Evolutionary conservation across 2,329 filamentous ascomycete genomes (phyloP).

Genomic region (Raffaelea arxii): DNA sequence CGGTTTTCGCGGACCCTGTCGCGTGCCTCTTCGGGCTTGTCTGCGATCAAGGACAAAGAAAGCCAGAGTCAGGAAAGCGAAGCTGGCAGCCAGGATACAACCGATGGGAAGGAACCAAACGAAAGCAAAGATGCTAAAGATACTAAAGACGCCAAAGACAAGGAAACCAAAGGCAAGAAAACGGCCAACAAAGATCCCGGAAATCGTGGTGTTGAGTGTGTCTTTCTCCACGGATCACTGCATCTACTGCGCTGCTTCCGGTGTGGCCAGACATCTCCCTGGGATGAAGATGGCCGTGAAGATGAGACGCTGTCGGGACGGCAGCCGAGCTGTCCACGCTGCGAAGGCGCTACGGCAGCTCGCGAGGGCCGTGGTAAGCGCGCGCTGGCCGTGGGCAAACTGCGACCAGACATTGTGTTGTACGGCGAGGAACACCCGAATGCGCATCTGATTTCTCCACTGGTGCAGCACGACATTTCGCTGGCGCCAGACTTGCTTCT

Average conservation of each 20-base stretch:
- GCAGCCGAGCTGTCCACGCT: slow-evolving; percentile 59
- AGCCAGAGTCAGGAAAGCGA: background rate
- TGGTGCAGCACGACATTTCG: slow-evolving; percentile 57
- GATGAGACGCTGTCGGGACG: slow-evolving; percentile 50
- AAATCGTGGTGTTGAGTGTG: slow-evolving; percentile 47
- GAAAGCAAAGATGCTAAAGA: too few species aligned
- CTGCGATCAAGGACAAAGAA: background rate
- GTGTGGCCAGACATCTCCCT: slow-evolving; percentile 46
- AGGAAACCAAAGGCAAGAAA: background rate
- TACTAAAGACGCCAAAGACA: slow-evolving; percentile 5
- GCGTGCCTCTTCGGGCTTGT: slow-evolving; percentile 3
- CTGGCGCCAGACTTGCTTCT: slow-evolving; percentile 57
- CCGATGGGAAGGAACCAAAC: background rate
- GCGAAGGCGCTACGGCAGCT: slow-evolving; percentile 50
- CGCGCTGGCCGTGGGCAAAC: slow-evolving; percentile 55
- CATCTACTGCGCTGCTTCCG: slow-evolving; percentile 54
- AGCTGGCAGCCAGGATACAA: background rate
- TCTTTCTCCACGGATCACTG: slow-evolving; percentile 65
- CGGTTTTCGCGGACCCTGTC: slow-evolving; percentile 37
- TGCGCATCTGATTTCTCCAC: slow-evolving; percentile 56
- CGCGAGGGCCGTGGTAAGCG: slow-evolving; percentile 57
- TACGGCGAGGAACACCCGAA: slow-evolving; percentile 67
- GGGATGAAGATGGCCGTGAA: slow-evolving; percentile 48
- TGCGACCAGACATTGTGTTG: slow-evolving; percentile 63
- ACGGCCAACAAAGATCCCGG: slow-evolving; percentile 11